Evolutionary conservation across 164 flowering plant genomes (phyloP), one percentile per base, ranked within the genome.

Genomic region (Vitis rupestris): DNA sequence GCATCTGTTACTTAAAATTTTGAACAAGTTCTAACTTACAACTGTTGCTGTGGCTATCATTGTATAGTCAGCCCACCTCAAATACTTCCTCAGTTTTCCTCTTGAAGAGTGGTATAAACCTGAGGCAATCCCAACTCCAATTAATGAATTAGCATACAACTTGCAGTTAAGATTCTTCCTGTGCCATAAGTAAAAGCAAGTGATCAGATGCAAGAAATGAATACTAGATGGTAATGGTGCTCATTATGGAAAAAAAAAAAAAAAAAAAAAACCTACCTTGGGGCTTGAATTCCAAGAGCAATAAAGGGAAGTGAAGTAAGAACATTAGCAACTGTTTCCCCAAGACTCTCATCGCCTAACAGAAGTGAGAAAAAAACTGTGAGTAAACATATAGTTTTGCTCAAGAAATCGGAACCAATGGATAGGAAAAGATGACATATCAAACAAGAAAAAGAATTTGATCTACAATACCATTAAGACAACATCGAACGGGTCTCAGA

Each of bases 61-160:
- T 67, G 98, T 82, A 70, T 95, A 95, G 74, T 95, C 98, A 56
- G 86, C 89, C 99, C 99, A 95, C 83, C 95, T 83, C 66, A 93
- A 63, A 72, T 83, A 88, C 75, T 81, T 86, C 70, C 93, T 82
- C 52, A 86, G 1, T 70, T 80, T 82, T 61, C 99, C 98, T 79
- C 90, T 86, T n/a, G 99, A 95, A 66, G 88, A 76, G 73, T 95
- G 99, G 70, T 95, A 92, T 77, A 93, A 76, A 82, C 90, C 86
- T 44, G 99, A 95, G 63, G 94, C 96, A 74, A 95, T 80, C 71
- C 99, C 99, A 65, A 95, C 99, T 70, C 99, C 99, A 75, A 95
- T 86, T 52, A 95, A 80, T 4, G 98, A 95, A 83, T 95, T 91
- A 30, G 98, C 99, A 86, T 93, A 95, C 49, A 95, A 60, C 73